Evolutionary conservation across 768 basidiomycete species (phyloP).

Genomic region (Boletales sp.): DNA sequence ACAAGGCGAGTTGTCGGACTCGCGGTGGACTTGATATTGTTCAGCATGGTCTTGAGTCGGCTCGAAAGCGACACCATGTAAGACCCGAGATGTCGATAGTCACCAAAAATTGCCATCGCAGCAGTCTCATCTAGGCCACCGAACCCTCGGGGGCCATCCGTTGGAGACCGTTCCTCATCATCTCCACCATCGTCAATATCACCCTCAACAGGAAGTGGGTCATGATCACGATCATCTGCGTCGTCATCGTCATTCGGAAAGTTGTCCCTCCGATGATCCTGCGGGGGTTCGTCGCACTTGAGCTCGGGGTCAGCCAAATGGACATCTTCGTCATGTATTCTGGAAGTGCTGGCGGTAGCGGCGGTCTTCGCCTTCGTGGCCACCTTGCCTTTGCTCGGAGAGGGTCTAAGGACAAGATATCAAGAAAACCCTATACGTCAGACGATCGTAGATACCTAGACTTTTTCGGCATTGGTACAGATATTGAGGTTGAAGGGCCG

Average conservation of each 20-base stretch:
- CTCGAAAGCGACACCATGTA: slow-evolving; percentile 88
- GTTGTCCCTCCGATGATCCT: slow-evolving; percentile 45
- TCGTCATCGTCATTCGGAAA: slow-evolving; percentile 40
- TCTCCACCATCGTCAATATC: slow-evolving; percentile 44
- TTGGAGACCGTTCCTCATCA: slow-evolving; percentile 34
- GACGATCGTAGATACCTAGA: slow-evolving; percentile 43
- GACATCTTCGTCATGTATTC: slow-evolving; percentile 64
- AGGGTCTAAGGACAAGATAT: slow-evolving; percentile 35
- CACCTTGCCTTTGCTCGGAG: slow-evolving; percentile 57
- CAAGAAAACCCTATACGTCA: slow-evolving; percentile 6
- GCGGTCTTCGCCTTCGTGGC: slow-evolving; percentile 54
- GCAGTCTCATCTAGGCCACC: slow-evolving; percentile 64
- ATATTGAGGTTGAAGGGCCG: slow-evolving; percentile 37
- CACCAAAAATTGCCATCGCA: slow-evolving; percentile 79
- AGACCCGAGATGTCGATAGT: slow-evolving; percentile 85
- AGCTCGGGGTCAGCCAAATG: slow-evolving; percentile 72
- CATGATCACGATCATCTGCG: slow-evolving; percentile 48
- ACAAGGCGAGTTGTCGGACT: slow-evolving; percentile 83
- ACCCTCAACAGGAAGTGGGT: slow-evolving; percentile 42
- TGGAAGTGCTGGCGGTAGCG: slow-evolving; percentile 60
- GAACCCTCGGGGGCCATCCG: slow-evolving; percentile 37
- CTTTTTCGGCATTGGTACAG: slow-evolving; percentile 72
- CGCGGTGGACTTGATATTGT: slow-evolving; percentile 80
- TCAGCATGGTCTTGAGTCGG: slow-evolving; percentile 87
- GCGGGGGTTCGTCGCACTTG: slow-evolving; percentile 41